Evolutionary conservation across 2,329 filamentous ascomycete species (phyloP), one percentile per base, ranked within the genome.

Genomic region (Microsporum ferrugineum): DNA sequence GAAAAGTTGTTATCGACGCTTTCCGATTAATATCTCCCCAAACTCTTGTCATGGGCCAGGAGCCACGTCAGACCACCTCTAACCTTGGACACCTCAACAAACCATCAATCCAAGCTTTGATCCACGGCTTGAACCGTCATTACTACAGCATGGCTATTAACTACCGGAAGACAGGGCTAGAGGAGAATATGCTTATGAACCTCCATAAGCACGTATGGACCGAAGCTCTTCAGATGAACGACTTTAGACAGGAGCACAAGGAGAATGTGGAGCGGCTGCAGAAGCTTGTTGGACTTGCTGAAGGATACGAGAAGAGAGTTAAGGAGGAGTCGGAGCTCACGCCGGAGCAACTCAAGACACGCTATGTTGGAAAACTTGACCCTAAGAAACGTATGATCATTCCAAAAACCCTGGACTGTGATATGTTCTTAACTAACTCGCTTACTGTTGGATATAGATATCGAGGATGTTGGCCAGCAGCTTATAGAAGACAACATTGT

Each of bases 141-240:
- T 99, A 99, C 82, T 99, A 99, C 82, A 96, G 90, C 69, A 99
- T 99, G 72, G 92, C 85, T 63, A 97, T 99, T 79, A 91, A 96
- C 78, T 99, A 99, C 78, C 84, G 92, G 72, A 99, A 99, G 81
- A 96, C 92, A 0, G 92, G 90, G 0, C 80, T 99, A 58, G 94
- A 99, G 75, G 95, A 99, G 81, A 97, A 96, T 77, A 99, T 99
- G 94, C 77, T 99, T 70, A 99, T 99, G 95, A 99, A 99, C 74
- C 80, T 99, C 66, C 94, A 99, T 83, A 99, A 99, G 82, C 94
- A 97, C 68, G 91, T 96, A 51, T 99, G 94, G 94, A 99, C 95
- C 0, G 94, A 99, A 75, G 94, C 92, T 3, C 77, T 99, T 66
- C 85, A 96, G 73, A 97, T 99, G 91, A 89, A 92, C 63, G 91